phyloP scores from a whole-genome alignment of 2,329 filamentous ascomycete genomes.

The Stagonosporopsis rhizophila region DNA sequence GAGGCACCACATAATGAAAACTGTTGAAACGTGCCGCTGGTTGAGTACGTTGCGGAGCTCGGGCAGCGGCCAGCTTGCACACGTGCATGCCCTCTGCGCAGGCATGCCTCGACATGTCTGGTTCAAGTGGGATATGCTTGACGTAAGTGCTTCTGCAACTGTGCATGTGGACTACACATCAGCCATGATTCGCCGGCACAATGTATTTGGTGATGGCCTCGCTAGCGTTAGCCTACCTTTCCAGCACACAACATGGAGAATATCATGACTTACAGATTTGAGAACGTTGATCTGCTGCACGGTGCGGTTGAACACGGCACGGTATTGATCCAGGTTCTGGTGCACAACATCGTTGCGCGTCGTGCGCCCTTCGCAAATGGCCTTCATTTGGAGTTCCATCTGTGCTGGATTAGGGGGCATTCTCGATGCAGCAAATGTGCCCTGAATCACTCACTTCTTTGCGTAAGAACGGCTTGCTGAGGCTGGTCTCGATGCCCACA shows the following conservation, averaged over 20 bases:
- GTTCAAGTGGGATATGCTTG: conserved; percentile 5
- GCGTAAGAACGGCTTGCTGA: conserved; percentile 93
- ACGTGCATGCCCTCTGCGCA: conserved; percentile 13
- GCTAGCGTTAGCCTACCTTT: conserved; percentile 20
- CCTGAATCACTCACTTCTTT: conserved; percentile 68
- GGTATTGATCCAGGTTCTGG: conserved; percentile 86
- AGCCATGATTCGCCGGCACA: conserved; percentile 47
- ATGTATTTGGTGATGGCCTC: conserved; percentile 52
- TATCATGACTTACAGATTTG: conserved; percentile 55
- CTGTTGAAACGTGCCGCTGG: background rate
- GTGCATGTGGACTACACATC: conserved; percentile 39
- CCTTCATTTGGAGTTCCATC: conserved; percentile 97
- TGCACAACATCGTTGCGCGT: conserved; percentile 77
- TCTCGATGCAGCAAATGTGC: conserved; percentile 2
- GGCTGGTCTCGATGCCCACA: conserved; percentile 89
- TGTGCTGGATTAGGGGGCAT: conserved; percentile 35
- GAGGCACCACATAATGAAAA: conserved; percentile 7
- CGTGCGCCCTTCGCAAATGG: conserved; percentile 87
- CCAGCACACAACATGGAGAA: conserved; percentile 25
- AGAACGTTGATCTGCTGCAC: conserved; percentile 73
- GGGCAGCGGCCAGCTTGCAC: conserved; percentile 19
- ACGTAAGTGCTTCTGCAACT: conserved; percentile 9
- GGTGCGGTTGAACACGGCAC: conserved; percentile 83
- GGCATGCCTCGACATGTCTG: conserved; percentile 2
- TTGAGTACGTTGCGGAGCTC: conserved; percentile 8